phyloP scores from a whole-genome alignment of 2,329 filamentous ascomycete species.

The Graphiopsis chlorocephala region DNA sequence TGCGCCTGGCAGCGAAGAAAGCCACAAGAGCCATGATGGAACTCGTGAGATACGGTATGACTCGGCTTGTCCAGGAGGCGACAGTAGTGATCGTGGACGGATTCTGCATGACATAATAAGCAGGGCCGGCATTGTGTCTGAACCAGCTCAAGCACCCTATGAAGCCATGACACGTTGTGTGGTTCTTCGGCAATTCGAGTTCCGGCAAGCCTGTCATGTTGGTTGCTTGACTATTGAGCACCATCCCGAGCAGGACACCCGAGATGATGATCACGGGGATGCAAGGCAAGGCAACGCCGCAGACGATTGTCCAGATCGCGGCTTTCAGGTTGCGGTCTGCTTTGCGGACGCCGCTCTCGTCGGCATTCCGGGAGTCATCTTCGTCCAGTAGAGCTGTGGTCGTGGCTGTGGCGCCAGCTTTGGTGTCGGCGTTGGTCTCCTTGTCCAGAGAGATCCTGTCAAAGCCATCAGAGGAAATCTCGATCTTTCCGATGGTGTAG shows the following conservation, averaged over 20 bases:
- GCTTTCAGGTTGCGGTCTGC: not conserved
- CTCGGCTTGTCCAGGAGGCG: slow-evolving; percentile 11
- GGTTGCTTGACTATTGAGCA: too few relatives aligned
- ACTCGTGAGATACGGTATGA: slow-evolving; percentile 17
- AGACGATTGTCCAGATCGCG: not conserved
- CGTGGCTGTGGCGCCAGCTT: not conserved
- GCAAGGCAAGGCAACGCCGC: not conserved
- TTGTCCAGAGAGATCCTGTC: not conserved
- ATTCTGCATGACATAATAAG: not conserved
- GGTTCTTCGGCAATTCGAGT: too few relatives aligned
- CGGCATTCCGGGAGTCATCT: not conserved
- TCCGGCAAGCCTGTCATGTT: not conserved
- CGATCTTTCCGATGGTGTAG: not conserved
- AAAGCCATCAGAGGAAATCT: not conserved
- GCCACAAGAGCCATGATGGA: slow-evolving; percentile 17
- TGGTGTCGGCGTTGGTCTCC: not conserved
- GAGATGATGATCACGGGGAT: not conserved
- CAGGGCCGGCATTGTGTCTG: not conserved
- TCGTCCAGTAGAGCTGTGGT: not conserved
- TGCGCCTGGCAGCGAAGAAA: slow-evolving; percentile 16
- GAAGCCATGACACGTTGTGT: too few relatives aligned
- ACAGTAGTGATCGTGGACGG: slow-evolving; percentile 14
- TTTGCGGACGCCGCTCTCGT: not conserved
- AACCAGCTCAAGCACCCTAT: too few relatives aligned
- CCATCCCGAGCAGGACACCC: too few relatives aligned